Base-by-base conservation (phyloP, 2,329 filamentous ascomycete species). In the Bipolaris oryzae region DNA sequence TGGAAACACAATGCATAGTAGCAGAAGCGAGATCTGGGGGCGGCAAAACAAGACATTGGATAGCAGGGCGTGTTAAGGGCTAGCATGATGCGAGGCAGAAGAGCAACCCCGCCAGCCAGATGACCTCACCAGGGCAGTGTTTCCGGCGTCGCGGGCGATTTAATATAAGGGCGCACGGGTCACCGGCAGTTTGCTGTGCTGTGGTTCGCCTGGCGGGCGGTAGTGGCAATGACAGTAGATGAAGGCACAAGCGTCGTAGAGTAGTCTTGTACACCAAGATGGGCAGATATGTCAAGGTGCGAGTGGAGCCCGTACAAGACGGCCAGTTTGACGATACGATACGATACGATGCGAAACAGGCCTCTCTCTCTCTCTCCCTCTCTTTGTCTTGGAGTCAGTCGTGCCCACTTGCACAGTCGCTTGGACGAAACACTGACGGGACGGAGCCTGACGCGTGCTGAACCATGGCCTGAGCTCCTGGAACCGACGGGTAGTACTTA, bases 141-240 rank as follows among this genome's bases (percentile, higher is more conserved):
- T 28, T 35, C 35, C 21, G 34, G 21, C 18, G 18, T 38, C 21
- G 34, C 20, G 35, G 39, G 37, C 31, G 31, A 35, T 28, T 35
- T 46, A 53, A 53, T 56, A 23, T 48, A 56, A 23, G 13, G 10
- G n/a, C 43, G 49, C 53, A 56, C 49, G 46, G 50, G 51, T 42
- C 16, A 41, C 44, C 62, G 62, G 62, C 57, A 64, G 51, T 61
- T 63, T 50, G 31, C 13, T 53, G 45, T 50, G 46, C 47, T 55
- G 51, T 46, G 47, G 49, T 56, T 61, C 43, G 49, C 49, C 37
- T 38, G 21, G 41, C 20, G 11, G 28, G 55, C 34, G 37, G 28
- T 49, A 39, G 55, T 50, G 25, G 33, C 41, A 55, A 55, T 46
- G 46, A 47, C 46, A 31, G 38, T 47, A 58, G 53, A 64, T 64